Percentiles rank a stretch among this genome's conserved stretches.
phyloP scores from a whole-genome alignment of 2,329 filamentous ascomycete species.

The Trichoderma sp. region DNA sequence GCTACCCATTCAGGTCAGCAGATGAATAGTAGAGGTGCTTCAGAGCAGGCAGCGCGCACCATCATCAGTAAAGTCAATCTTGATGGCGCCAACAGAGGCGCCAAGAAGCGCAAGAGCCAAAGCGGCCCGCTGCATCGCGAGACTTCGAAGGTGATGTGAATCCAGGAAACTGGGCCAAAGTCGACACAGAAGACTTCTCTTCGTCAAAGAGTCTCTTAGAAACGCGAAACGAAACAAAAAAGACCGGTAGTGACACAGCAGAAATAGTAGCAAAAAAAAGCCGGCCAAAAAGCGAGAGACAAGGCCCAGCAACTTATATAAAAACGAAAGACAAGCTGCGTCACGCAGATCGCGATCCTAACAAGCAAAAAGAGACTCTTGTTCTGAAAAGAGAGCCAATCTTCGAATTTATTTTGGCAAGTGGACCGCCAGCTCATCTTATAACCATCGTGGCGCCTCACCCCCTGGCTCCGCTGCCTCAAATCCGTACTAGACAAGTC shows the following conservation, averaged over 20 bases:
- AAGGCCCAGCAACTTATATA: background rate
- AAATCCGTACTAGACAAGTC: background rate
- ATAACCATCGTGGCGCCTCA: background rate
- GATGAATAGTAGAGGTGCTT: background rate
- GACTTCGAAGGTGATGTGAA: background rate
- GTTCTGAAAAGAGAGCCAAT: background rate
- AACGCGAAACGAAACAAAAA: no score
- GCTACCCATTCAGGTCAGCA: background rate
- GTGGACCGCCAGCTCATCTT: slow-evolving; percentile 13
- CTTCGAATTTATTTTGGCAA: background rate
- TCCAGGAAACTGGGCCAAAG: background rate
- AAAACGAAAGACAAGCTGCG: slow-evolving; percentile 16
- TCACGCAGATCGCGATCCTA: background rate
- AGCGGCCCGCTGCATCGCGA: slow-evolving; percentile 1
- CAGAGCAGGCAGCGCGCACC: background rate
- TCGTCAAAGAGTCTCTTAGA: no score
- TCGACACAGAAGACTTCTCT: no score
- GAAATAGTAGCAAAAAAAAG: background rate
- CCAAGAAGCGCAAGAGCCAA: slow-evolving; percentile 23
- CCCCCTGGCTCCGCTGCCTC: slow-evolving; percentile 9
- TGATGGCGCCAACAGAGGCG: slow-evolving; percentile 18
- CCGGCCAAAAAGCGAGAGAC: slow-evolving; percentile 8
- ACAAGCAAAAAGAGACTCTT: no score
- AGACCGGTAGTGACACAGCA: slow-evolving; percentile 1
- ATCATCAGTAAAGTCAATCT: slow-evolving; percentile 5